phyloP scores from a whole-genome alignment of 441 rosid species.

The Raphanus hybrid region DNA sequence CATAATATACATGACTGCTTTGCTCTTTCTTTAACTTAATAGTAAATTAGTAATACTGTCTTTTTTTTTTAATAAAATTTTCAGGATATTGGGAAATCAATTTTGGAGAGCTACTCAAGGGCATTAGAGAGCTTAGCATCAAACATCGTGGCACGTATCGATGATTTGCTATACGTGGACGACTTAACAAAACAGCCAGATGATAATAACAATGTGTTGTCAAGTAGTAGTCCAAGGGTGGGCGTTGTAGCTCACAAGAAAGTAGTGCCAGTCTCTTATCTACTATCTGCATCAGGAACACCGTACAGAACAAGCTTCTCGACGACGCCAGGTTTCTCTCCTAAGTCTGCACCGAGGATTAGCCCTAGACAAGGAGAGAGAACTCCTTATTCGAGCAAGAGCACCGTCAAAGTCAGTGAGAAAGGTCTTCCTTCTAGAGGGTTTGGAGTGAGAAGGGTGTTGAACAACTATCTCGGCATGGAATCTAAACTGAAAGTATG shows the following conservation, averaged over 20 bases:
- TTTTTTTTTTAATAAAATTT: not conserved
- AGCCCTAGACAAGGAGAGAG: conserved; percentile 63
- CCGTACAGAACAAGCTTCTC: conserved; percentile 58
- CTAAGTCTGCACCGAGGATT: conserved; percentile 25
- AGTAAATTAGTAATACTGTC: no score
- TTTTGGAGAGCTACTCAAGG: conserved; percentile 74
- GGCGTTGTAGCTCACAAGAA: conserved; percentile 56
- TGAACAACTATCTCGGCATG: conserved; percentile 59
- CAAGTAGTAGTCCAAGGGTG: conserved; percentile 47
- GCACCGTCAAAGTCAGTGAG: conserved; percentile 42
- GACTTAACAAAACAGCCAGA: conserved; percentile 66
- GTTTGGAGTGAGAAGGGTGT: conserved; percentile 58
- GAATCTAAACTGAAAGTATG: conserved; percentile 65
- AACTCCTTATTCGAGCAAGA: conserved; percentile 48
- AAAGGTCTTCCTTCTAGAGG: conserved; percentile 60
- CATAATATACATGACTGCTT: not conserved
- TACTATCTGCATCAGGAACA: conserved; percentile 54
- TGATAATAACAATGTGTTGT: conserved; percentile 40
- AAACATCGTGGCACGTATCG: conserved; percentile 71
- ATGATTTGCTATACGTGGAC: conserved; percentile 75
- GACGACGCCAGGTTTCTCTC: conserved; percentile 58
- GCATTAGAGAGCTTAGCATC: conserved; percentile 75
- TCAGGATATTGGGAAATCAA: conserved; percentile 80
- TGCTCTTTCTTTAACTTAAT: conserved; percentile 16
- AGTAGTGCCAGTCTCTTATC: conserved; percentile 54